These are phyloP conservation scores for Tremella yokohamensis DNA, from an alignment of 768 basidiomycete genomes.

Conservation along the genomic window DNA sequence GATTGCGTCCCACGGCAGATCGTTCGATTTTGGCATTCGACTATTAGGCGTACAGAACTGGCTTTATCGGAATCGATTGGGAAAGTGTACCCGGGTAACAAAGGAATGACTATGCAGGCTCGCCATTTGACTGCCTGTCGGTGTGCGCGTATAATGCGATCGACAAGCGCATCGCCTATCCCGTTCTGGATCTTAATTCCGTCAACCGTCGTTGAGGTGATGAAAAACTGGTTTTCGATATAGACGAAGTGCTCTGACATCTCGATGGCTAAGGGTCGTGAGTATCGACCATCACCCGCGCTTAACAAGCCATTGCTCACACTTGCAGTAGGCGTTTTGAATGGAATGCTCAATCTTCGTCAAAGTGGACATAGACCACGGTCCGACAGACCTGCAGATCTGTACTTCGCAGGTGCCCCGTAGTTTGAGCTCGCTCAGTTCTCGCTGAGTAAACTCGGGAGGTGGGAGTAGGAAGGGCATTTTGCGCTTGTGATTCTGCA, in stretches of 20 bases:
- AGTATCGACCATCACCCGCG: neutral
- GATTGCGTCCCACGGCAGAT: conserved; percentile 85
- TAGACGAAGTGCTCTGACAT: conserved; percentile 96
- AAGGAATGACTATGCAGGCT: conserved; percentile 85
- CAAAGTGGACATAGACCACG: conserved; percentile 92
- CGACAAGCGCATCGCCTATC: conserved; percentile 89
- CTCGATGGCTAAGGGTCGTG: conserved; percentile 65
- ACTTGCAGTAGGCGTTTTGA: conserved; percentile 88
- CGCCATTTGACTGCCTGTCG: conserved; percentile 72
- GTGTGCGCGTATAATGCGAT: conserved; percentile 84
- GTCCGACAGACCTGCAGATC: conserved; percentile 89
- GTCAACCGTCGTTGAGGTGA: conserved; percentile 66
- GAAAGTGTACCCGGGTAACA: conserved; percentile 88
- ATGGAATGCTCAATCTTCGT: conserved; percentile 84
- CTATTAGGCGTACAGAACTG: conserved; percentile 84
- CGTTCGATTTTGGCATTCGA: conserved; percentile 90
- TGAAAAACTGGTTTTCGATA: conserved; percentile 68
- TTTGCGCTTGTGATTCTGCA: conserved; percentile 77
- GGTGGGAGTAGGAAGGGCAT: conserved; percentile 95
- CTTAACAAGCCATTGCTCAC: conserved; percentile 50
- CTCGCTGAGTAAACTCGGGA: conserved; percentile 79
- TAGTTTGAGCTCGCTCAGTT: conserved; percentile 72
- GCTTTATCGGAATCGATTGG: conserved; percentile 91
- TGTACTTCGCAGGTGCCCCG: conserved; percentile 97
- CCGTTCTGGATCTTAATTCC: conserved; percentile 85